Percentiles rank a stretch among this genome's conserved stretches.
phyloP scores from a whole-genome alignment of 1,284 basidiomycete species.

The Trametes sp. region DNA sequence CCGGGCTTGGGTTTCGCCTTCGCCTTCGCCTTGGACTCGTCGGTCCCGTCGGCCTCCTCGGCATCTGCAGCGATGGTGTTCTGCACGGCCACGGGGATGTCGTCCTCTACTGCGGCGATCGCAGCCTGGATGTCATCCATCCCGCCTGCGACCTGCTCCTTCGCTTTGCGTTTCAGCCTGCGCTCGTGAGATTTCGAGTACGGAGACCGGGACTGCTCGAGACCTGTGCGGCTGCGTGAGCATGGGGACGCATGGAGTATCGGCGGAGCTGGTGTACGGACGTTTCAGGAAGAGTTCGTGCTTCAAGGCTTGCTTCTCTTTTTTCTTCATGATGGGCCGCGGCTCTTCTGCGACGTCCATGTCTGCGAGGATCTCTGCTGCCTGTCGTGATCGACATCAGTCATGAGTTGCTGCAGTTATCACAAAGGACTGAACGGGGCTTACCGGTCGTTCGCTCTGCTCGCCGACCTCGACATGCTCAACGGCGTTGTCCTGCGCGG shows the following conservation, averaged over 20 bases:
- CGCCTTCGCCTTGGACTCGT: slow-evolving; percentile 32
- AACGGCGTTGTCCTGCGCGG: slow-evolving; percentile 55
- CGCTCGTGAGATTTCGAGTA: slow-evolving; percentile 81
- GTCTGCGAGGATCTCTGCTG: slow-evolving; percentile 51
- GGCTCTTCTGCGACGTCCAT: slow-evolving; percentile 40
- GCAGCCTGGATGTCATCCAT: slow-evolving; percentile 66
- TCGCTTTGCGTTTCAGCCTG: slow-evolving; percentile 74
- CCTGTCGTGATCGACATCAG: slow-evolving; percentile 44
- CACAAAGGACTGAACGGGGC: background rate
- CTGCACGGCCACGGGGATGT: slow-evolving; percentile 34
- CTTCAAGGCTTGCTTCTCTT: slow-evolving; percentile 71
- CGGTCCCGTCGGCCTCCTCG: slow-evolving; percentile 25
- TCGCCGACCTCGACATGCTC: slow-evolving; percentile 56
- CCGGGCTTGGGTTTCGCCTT: slow-evolving; percentile 46
- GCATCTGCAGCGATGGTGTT: slow-evolving; percentile 26
- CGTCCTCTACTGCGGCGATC: slow-evolving; percentile 58
- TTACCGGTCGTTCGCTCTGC: slow-evolving; percentile 36
- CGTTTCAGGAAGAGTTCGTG: slow-evolving; percentile 74
- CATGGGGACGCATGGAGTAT: background rate
- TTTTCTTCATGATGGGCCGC: slow-evolving; percentile 59
- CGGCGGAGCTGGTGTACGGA: slow-evolving; percentile 40
- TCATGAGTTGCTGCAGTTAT: background rate
- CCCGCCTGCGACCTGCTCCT: slow-evolving; percentile 71
- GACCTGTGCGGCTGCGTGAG: slow-evolving; percentile 48
- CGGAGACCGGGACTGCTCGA: slow-evolving; percentile 59